Evolutionary conservation across 345 rosid genomes (phyloP).

Genomic region (Eucalyptus brandiana): DNA sequence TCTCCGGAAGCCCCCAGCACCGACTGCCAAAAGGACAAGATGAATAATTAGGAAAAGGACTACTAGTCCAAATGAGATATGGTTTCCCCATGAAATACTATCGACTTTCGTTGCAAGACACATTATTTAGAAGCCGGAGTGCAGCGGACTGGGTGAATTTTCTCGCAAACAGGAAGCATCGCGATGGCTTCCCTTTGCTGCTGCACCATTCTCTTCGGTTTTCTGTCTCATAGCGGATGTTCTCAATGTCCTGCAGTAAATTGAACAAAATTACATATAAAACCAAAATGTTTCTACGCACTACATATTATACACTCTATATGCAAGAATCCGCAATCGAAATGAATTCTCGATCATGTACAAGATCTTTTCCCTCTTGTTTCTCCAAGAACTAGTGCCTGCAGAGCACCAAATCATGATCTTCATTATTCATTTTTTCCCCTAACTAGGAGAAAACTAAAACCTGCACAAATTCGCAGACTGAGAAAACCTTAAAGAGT

Average conservation of each 20-base stretch:
- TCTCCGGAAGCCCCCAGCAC: slow-evolving; percentile 12
- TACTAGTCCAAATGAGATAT: not conserved
- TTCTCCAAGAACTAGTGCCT: not conserved
- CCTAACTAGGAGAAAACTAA: not conserved
- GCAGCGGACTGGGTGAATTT: slow-evolving; percentile 94
- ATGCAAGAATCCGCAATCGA: not conserved
- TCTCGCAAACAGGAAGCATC: slow-evolving; percentile 90
- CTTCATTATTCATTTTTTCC: not conserved
- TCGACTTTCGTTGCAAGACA: not conserved
- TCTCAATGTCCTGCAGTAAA: too few relatives aligned
- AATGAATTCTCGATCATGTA: not conserved
- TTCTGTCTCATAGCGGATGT: slow-evolving; percentile 23
- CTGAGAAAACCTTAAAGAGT: not conserved
- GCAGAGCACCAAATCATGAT: not conserved
- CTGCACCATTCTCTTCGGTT: slow-evolving; percentile 91
- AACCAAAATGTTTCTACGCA: not conserved
- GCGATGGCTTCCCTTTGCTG: slow-evolving; percentile 69
- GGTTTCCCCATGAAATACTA: not conserved
- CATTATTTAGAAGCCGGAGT: slow-evolving; percentile 61
- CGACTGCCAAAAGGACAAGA: slow-evolving; percentile 4
- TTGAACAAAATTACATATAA: too few relatives aligned
- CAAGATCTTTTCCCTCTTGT: not conserved
- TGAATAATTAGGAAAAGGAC: not conserved
- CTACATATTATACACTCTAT: not conserved
- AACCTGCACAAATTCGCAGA: not conserved